These are phyloP conservation scores for Camellia japonica DNA, from an alignment of 148 eudicot species.

Conservation along the genomic window DNA sequence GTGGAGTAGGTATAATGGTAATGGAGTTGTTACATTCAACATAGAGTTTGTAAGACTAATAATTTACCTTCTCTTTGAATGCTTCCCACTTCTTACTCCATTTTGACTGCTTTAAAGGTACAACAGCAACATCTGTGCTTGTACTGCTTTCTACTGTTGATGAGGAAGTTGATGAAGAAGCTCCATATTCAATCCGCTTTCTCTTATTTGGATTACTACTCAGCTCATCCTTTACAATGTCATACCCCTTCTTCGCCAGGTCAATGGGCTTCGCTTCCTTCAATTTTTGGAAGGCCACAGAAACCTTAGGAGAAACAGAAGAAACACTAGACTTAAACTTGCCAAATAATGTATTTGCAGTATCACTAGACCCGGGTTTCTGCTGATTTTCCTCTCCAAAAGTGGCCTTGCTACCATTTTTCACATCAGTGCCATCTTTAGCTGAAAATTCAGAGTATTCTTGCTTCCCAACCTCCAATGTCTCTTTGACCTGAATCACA, in stretches of 20 bases:
- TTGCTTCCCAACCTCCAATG: slow-evolving; percentile 64
- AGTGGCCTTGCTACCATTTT: slow-evolving; percentile 29
- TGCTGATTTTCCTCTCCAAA: slow-evolving; percentile 46
- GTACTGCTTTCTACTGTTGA: slow-evolving; percentile 59
- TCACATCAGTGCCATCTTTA: slow-evolving; percentile 19
- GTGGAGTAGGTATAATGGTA: too few species aligned
- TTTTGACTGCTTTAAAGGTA: slow-evolving; percentile 65
- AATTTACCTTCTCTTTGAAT: slow-evolving; percentile 63
- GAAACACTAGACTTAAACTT: slow-evolving; percentile 60
- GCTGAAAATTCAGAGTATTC: slow-evolving; percentile 40
- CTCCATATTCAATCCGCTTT: slow-evolving; percentile 51
- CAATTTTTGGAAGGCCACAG: slow-evolving; percentile 66
- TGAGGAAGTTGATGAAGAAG: slow-evolving; percentile 35
- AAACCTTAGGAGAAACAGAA: slow-evolving; percentile 63
- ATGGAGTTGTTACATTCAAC: too few species aligned
- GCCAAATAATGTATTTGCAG: slow-evolving; percentile 53
- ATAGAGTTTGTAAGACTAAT: not conserved
- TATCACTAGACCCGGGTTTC: slow-evolving; percentile 48
- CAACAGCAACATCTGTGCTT: slow-evolving; percentile 72
- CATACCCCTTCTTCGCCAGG: slow-evolving; percentile 74
- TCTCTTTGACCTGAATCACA: slow-evolving; percentile 60
- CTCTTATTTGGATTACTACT: slow-evolving; percentile 64
- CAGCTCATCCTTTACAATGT: slow-evolving; percentile 81
- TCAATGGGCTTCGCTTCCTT: slow-evolving; percentile 84
- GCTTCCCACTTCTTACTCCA: slow-evolving; percentile 86